Conservation (phyloP, 2,329 filamentous ascomycete species). For the Spiromastix sp. region DNA sequence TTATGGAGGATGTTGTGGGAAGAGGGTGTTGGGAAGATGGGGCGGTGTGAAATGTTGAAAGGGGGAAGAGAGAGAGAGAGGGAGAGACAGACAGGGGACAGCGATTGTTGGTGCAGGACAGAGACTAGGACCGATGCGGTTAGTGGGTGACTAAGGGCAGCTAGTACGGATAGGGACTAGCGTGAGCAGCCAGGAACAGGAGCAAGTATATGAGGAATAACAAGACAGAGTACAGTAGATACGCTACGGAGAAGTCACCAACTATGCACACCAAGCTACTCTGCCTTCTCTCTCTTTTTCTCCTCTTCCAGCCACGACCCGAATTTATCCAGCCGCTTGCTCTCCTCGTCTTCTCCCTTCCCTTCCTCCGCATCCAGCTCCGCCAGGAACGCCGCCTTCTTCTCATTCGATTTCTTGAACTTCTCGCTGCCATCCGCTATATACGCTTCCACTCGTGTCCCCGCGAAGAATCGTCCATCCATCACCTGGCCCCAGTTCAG, state of each 20-base stretch:
- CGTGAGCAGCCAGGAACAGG: no score
- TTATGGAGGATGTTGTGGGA: conserved; percentile 10
- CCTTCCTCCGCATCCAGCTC: conserved; percentile 41
- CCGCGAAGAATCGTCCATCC: conserved; percentile 70
- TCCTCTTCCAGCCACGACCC: conserved; percentile 33
- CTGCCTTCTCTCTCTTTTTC: conserved; percentile 1
- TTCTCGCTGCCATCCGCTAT: conserved; percentile 61
- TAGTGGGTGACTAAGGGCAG: no score
- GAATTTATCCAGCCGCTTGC: conserved; percentile 36
- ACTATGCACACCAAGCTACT: no score
- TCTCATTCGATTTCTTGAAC: conserved; percentile 56
- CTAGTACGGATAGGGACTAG: no score
- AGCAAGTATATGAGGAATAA: no score
- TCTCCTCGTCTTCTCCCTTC: conserved; percentile 33
- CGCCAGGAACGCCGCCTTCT: conserved; percentile 30
- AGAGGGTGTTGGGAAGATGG: conserved; percentile 5
- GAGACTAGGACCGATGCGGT: conserved; percentile 16
- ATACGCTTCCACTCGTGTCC: conserved; percentile 59
- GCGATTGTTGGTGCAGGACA: conserved; percentile 17
- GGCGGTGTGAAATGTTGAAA: conserved; percentile 2
- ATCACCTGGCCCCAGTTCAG: conserved; percentile 41
- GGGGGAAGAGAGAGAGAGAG: conserved; percentile 11
- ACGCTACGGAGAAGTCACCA: no score
- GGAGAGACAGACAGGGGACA: conserved; percentile 12
- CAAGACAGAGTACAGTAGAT: no score